A percentile compares a stretch with the other conserved stretches of the same genome.
Conservation (phyloP, 2,329 filamentous ascomycete genomes). For the Aspergillus pseudotamarii region DNA sequence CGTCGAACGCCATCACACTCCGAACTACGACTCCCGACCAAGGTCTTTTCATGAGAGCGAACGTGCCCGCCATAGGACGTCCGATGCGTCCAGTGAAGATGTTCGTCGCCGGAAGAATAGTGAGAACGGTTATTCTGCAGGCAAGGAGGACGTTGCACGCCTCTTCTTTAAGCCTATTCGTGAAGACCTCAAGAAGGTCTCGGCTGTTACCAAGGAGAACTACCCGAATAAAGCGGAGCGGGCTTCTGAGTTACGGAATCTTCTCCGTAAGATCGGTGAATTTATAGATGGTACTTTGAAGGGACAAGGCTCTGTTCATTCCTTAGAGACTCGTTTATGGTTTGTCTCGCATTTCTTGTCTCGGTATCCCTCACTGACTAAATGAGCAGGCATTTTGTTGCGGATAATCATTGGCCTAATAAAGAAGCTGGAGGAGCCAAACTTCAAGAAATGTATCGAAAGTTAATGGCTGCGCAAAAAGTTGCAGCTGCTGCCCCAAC, state of each 20-base stretch:
- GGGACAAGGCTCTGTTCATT: slow-evolving; percentile 41
- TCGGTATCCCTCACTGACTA: slow-evolving; percentile 24
- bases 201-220: slow-evolving; percentile 49
- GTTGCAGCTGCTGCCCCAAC: slow-evolving; percentile 23
- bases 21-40: slow-evolving; percentile 42
- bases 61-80: slow-evolving; percentile 35
- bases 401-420: slow-evolving; percentile 50
- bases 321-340: slow-evolving; percentile 49
- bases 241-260: slow-evolving; percentile 45
- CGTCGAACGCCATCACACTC: slow-evolving; percentile 47
- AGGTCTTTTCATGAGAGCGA: slow-evolving; percentile 37
- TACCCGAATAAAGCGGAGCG: slow-evolving; percentile 48
- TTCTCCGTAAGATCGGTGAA: slow-evolving; percentile 49
- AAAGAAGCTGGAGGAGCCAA: slow-evolving; percentile 43
- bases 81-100: slow-evolving; percentile 39
- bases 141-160: slow-evolving; percentile 44
- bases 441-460: slow-evolving; percentile 43
- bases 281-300: slow-evolving; percentile 47
- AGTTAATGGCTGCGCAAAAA: slow-evolving; percentile 36
- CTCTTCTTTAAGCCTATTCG: slow-evolving; percentile 52
- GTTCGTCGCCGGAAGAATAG: slow-evolving; percentile 39
- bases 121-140: slow-evolving; percentile 38
- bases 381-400: slow-evolving; percentile 46
- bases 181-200: slow-evolving; percentile 46
- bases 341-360: slow-evolving; percentile 28